Conservation (phyloP, 2,329 filamentous ascomycete genomes). For the Paramyrothecium roridum region DNA sequence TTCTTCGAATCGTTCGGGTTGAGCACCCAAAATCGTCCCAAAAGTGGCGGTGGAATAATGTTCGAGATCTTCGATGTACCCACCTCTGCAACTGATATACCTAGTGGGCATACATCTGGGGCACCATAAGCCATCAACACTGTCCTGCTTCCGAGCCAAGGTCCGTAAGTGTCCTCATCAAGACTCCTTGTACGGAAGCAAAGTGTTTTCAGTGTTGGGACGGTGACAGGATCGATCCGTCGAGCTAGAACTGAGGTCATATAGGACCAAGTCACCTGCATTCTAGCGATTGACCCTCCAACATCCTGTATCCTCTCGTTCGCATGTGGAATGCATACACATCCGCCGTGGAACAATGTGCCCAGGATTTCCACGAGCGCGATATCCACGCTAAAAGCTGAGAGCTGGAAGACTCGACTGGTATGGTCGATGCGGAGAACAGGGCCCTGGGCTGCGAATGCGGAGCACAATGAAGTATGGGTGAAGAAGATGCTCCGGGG, state of each 20-base stretch:
- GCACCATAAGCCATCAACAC: constrained; percentile 50
- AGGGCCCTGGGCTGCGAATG: constrained; percentile 47
- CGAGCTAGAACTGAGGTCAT: constrained; percentile 58
- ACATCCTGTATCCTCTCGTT: constrained; percentile 48
- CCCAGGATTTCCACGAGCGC: constrained; percentile 49
- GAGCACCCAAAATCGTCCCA: constrained; percentile 50
- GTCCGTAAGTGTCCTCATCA: constrained; percentile 43
- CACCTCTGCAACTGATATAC: constrained; percentile 45
- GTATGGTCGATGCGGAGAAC: constrained; percentile 44
- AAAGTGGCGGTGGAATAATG: constrained; percentile 44
- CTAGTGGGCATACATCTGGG: constrained; percentile 48
- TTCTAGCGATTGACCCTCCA: constrained; percentile 43
- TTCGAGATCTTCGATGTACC: constrained; percentile 30
- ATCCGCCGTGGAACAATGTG: constrained; percentile 53
- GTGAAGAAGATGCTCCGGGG: constrained; percentile 62
- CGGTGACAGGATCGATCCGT: constrained; percentile 30
- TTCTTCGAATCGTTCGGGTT: constrained; percentile 47
- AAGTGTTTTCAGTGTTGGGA: constrained; percentile 35
- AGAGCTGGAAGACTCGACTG: constrained; percentile 56
- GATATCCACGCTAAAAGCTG: constrained; percentile 51
- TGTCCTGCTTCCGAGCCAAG: constrained; percentile 42
- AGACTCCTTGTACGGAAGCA: constrained; percentile 48
- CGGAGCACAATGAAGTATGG: constrained; percentile 55
- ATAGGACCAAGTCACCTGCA: constrained; percentile 49
- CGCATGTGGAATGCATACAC: constrained; percentile 54